Base-by-base conservation (phyloP, 1,284 basidiomycete genomes). In the Moniliella sp. region DNA sequence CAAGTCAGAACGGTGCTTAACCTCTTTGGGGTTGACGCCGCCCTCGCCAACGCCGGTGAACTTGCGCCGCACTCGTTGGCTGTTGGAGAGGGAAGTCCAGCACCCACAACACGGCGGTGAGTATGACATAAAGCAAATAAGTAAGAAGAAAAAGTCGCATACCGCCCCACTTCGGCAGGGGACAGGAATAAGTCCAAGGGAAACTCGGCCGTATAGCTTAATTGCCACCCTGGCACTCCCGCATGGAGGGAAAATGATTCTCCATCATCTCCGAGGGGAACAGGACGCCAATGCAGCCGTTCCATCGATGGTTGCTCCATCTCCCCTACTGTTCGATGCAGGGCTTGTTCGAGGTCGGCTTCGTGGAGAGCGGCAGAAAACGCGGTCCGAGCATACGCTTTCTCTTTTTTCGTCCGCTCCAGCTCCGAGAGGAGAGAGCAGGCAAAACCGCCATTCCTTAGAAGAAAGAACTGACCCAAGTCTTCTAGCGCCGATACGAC, bases 131-230 rank as follows among this genome's bases (percentile, higher is more conserved):
- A 62, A 0, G 81, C 75, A 14, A 76, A 75, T 3, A 88, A 66
- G 62, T 80, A 86, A 4, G 77, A 69, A 60, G 83, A 82, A 30
- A 88, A 62, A 16, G 70, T 70, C 1, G 71, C 71, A 51, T 88
- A 88, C 13, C 72, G 69, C 5, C 70, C 64, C 11, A 84, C 65
- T 46, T 83, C 78, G 0, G 72, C 64, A 7, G 73, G 65, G 27
- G 80, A 74, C 13, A 88, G 69, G 62, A 88, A 84, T 18, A 86
- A 71, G 57, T 88, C 80, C 28, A 88, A 68, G 0, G 83, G 82
- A 76, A 80, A 88, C 1, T 34, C 32, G 13, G 48, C 40, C 1
- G 41, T 39, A 29, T 46, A 51, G 34, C 39, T 40, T 3, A 51
- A 36, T 16, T 43, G 42, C 9, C 43, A 1, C 42, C 39, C 10